Base-by-base conservation (phyloP, 2,329 filamentous ascomycete species). In the Fusarium austroafricanum region DNA sequence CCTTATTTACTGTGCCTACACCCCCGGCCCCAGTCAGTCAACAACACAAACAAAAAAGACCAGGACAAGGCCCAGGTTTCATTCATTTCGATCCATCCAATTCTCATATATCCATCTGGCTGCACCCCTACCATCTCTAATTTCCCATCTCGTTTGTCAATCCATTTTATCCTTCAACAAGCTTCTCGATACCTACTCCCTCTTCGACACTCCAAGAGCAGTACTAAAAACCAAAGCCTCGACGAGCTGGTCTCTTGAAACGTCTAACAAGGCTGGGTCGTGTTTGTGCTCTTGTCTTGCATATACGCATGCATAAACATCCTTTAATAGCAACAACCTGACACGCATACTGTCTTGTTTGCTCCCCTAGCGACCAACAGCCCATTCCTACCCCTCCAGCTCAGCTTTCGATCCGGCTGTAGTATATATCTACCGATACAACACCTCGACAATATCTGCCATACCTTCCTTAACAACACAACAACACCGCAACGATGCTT, bases 181-280 rank as follows among this genome's bases (percentile, higher is more conserved):
- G 18, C 39, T 8, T 31, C 18, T 28, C 39, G 20, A 33, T 21
- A 40, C 18, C 31, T 26, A 8, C 26, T 26, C 6, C 26, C 26
- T 35, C 26, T 28, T 49, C 31, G 26, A 8, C 31, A 33, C 12
- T 6, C 11, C 38, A 23, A 44, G 37, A 51, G 23, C 42, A 49
- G 31, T 45, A 39, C 52, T 21, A 18, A 33, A 61, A 20, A 15
- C 35, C 54, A 53, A 53, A 52, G 23, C 39, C 28, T 52, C 54
- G 37, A 69, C 61, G 56, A 70, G 63, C 63, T 70, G 67, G 62
- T 28, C 67, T 70, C 67, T 45, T 53, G 40, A 51, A 62, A 39
- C 49, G 38, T 49, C 65, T 61, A 53, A 61, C 55, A 57, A 66
- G 66, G 29, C 50, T 44, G 37, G 40, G 37, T 44, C 35, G 55